phyloP scores from a whole-genome alignment of 768 basidiomycete species.

The Paxillus involutus region DNA sequence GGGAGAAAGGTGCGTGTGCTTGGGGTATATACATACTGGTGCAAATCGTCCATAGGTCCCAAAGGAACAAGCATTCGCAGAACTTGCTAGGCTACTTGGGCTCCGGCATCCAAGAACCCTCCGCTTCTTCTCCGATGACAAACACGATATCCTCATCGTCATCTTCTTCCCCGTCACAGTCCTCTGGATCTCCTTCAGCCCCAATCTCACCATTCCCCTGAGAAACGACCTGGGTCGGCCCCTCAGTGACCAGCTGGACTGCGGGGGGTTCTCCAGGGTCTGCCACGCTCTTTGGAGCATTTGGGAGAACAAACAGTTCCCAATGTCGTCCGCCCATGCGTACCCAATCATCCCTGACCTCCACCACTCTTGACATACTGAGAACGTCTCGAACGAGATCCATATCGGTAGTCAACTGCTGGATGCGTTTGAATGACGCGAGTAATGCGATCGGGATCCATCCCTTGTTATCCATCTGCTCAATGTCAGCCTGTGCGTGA shows the following conservation, averaged over 20 bases:
- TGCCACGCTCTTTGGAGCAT: conserved; percentile 50
- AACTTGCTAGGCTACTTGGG: conserved; percentile 21
- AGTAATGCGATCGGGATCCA: conserved; percentile 84
- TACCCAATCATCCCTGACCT: conserved; percentile 68
- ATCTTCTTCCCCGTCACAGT: conserved; percentile 50
- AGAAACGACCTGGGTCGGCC: neutral
- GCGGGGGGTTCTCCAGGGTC: neutral
- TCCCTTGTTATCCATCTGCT: conserved; percentile 85
- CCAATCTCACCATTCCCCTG: conserved; percentile 18
- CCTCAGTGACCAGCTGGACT: conserved; percentile 2
- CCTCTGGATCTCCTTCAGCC: conserved; percentile 34
- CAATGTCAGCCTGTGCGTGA: neutral
- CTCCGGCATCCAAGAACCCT: conserved; percentile 36
- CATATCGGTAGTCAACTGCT: conserved; percentile 56
- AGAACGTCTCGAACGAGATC: conserved; percentile 72
- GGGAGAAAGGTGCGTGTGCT: neutral
- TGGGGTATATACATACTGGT: neutral
- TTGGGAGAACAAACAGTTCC: conserved; percentile 59
- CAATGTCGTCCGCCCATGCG: conserved; percentile 62
- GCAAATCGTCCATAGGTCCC: neutral
- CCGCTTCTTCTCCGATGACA: conserved; percentile 55
- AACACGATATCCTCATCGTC: conserved; percentile 81
- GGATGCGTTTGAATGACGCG: conserved; percentile 86
- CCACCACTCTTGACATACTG: conserved; percentile 60
- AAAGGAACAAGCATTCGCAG: neutral